Evolutionary conservation across 116 monocot genomes (phyloP), one percentile per base, ranked within the genome.

Genomic region (Thalassia testudinum): DNA sequence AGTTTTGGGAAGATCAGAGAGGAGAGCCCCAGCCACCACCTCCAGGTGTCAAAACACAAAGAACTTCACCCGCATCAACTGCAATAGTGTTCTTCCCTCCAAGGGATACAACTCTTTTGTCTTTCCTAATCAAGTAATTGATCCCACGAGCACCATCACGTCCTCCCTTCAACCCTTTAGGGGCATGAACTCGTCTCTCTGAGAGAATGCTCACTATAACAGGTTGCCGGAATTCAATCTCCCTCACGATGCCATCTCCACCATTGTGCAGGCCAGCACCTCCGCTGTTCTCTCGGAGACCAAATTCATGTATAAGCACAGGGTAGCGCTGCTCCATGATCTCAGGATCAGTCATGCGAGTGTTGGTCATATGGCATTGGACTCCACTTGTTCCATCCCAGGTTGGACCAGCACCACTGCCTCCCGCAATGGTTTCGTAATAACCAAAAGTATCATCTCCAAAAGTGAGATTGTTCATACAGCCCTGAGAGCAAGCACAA

Each of bases 331-430:
- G 95, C 76, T 95, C 88, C 26, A 95, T 84, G 5, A 95, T 87
- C 53, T 95, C 93, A 0, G 93, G 93, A 49, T 95, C 93, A 10
- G 88, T 95, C 81, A 95, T 95, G 60, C 88, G 62, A 1, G 95
- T 95, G 54, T 95, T 95, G 7, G 95, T 95, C 95, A 95, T 95
- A 62, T 95, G 95, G 54, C 95, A 95, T 51, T 95, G 95, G 13
- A 95, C 85, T 27, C 78, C 88, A 50, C 88, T 79, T 0, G 95
- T 78, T 24, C 95, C 95, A 52, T 75, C 67, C 95, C 95, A 95
- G 18, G 24, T 77, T 2, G 88, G 88, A 11, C 95, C 95, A 13
- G 88, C 95, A 12, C 95, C 88, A 52, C 81, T 70, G 2, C 95
- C 95, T 21, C 95, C 95, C 16, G 81, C 95, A 29, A 95, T 87